Conservation (phyloP, 2,329 filamentous ascomycete genomes). For the Diaporthe ampelina region DNA sequence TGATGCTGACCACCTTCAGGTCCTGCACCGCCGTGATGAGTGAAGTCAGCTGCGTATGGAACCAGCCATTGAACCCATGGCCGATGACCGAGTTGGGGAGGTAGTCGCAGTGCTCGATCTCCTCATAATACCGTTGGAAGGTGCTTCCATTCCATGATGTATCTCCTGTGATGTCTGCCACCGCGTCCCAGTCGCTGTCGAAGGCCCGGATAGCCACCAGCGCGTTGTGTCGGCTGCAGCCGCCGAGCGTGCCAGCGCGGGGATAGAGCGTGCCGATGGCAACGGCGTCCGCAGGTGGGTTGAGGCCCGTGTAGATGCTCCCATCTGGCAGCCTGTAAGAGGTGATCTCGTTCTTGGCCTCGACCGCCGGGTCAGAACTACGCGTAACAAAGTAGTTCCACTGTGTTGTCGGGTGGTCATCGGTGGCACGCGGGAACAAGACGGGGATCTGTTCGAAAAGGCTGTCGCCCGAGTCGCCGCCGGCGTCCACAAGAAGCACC, state of each 20-base stretch:
- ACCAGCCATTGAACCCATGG: constrained; percentile 72
- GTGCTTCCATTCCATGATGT: constrained; percentile 62
- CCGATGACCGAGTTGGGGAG: constrained; percentile 55
- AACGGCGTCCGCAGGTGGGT: constrained; percentile 65
- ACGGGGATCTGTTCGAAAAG: constrained; percentile 35
- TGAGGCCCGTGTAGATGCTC: constrained; percentile 64
- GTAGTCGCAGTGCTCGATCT: constrained; percentile 63
- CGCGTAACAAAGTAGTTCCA: constrained; percentile 78
- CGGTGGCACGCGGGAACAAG: constrained; percentile 67
- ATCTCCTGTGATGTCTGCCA: constrained; percentile 68
- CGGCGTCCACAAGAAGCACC: constrained; percentile 62
- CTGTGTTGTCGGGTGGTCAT: constrained; percentile 64
- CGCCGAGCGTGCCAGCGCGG: constrained; percentile 68
- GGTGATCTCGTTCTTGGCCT: constrained; percentile 70
- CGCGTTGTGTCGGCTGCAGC: constrained; percentile 70
- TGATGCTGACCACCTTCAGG: constrained; percentile 64
- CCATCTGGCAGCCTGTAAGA: constrained; percentile 67
- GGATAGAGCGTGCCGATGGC: constrained; percentile 71
- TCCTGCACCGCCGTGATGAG: constrained; percentile 66
- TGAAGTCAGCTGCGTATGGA: constrained; percentile 63
- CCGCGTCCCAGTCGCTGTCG: constrained; percentile 66
- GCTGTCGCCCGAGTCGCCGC: constrained; percentile 67
- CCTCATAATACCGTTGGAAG: constrained; percentile 64
- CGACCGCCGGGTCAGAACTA: constrained; percentile 66
- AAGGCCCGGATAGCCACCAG: constrained; percentile 66